Evolutionary conservation across 305 asterid genomes (phyloP).

Genomic region (Fraxinus platypoda): DNA sequence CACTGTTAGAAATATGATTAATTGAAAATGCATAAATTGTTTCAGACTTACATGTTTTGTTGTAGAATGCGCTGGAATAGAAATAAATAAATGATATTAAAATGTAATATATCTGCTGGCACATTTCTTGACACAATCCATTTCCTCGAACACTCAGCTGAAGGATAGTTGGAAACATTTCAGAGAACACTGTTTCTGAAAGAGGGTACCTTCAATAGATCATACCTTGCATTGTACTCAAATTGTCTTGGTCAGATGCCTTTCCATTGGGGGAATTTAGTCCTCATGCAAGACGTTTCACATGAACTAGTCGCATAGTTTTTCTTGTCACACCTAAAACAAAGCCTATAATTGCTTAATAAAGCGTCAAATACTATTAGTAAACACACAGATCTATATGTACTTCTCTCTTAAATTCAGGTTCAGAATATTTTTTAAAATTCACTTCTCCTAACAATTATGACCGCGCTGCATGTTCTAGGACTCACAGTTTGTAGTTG

Average conservation of each 20-base stretch:
- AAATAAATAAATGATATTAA: background rate
- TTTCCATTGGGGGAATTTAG: background rate
- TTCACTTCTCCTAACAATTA: background rate
- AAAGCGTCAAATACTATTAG: background rate
- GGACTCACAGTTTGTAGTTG: background rate
- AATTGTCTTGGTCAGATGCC: background rate
- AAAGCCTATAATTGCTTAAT: background rate
- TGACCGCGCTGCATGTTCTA: background rate
- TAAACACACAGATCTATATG: background rate
- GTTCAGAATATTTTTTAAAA: background rate
- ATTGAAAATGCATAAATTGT: too few species aligned
- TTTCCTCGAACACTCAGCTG: background rate
- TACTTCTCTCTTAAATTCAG: background rate
- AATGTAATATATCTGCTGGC: background rate
- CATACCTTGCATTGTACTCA: background rate
- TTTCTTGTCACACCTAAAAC: conserved; percentile 7
- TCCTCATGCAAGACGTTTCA: conserved; percentile 19
- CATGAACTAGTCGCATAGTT: conserved; percentile 15
- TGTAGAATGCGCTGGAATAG: background rate
- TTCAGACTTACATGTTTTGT: too few species aligned
- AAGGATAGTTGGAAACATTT: background rate
- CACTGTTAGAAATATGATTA: background rate
- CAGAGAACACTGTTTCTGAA: background rate
- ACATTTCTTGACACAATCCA: too few species aligned
- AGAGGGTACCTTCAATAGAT: background rate